A percentile compares a stretch with the other conserved stretches of the same genome.
These are phyloP conservation scores for Glarea lozoyensis DNA, from an alignment of 495 filamentous ascomycete genomes.

Conservation along the genomic window DNA sequence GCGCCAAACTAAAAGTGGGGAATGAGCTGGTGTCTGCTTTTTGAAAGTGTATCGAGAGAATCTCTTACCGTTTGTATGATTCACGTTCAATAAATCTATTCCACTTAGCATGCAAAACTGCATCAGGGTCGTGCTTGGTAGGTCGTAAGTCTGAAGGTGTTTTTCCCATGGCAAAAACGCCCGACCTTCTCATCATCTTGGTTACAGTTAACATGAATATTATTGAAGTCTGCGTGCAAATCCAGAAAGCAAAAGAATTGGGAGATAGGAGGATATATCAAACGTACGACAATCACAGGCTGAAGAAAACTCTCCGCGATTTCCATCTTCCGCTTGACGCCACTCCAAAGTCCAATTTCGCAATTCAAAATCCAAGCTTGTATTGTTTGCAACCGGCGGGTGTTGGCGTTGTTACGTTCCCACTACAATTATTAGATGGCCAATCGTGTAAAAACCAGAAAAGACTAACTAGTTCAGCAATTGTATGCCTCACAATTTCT, in stretches of 20 bases:
- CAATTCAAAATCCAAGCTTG: slow-evolving; percentile 47
- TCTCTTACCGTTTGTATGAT: slow-evolving; percentile 32
- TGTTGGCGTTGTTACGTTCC: slow-evolving; percentile 40
- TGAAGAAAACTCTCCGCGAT: slow-evolving; percentile 53
- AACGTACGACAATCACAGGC: slow-evolving; percentile 37
- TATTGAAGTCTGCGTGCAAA: neutral
- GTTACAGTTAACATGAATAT: neutral
- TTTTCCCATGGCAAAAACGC: slow-evolving; percentile 8
- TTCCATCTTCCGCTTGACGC: slow-evolving; percentile 58
- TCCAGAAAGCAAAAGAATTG: neutral
- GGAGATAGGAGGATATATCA: slow-evolving; percentile 6
- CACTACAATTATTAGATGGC: too few species aligned
- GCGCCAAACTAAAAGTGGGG: slow-evolving; percentile 27
- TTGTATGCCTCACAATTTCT: too few species aligned
- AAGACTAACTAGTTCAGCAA: too few species aligned
- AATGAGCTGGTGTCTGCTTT: too few species aligned
- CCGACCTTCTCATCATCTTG: slow-evolving; percentile 22
- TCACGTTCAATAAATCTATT: slow-evolving; percentile 42
- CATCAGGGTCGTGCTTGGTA: slow-evolving; percentile 28
- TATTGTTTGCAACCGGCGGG: slow-evolving; percentile 42
- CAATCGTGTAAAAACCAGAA: too few species aligned
- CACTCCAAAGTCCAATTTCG: slow-evolving; percentile 58
- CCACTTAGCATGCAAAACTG: slow-evolving; percentile 48
- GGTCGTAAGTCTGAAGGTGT: neutral
- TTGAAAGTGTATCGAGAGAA: neutral